Percentiles rank a stretch among this genome's conserved stretches.
These are phyloP conservation scores for Eucalyptus caleyi DNA, from an alignment of 345 rosid species.

Conservation along the genomic window DNA sequence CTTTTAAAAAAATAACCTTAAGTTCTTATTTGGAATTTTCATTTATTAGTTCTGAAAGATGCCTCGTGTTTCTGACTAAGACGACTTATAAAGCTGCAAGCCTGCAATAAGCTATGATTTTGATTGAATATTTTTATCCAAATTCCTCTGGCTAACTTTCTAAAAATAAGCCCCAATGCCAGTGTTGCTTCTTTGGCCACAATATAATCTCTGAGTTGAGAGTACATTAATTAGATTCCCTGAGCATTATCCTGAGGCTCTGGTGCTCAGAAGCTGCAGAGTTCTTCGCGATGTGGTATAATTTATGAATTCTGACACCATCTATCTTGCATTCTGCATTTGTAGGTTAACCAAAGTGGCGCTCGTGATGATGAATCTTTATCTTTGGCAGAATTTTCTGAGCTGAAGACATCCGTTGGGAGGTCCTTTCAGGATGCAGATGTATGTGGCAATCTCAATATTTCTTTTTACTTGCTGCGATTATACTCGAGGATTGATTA, in stretches of 20 bases:
- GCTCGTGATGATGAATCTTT: constrained; percentile 26
- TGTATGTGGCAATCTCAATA: neutral
- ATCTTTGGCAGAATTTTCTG: constrained; percentile 38
- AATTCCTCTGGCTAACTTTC: neutral
- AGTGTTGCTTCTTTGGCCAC: neutral
- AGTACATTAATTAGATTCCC: neutral
- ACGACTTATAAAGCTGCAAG: no score
- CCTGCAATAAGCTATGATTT: no score
- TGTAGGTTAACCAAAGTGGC: constrained; percentile 22
- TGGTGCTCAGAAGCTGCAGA: neutral
- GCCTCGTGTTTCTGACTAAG: fast-evolving
- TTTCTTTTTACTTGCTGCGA: neutral
- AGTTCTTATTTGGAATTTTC: no score
- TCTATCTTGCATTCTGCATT: neutral
- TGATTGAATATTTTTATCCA: no score
- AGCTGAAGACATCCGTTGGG: constrained; percentile 24
- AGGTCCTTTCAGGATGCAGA: constrained; percentile 14
- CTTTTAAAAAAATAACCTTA: no score
- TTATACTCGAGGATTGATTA: neutral
- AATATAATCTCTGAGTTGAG: neutral
- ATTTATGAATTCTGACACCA: neutral
- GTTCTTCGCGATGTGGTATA: neutral
- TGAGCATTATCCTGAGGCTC: neutral
- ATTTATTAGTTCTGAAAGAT: no score
- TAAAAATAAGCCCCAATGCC: neutral